A percentile compares a stretch with the other conserved stretches of the same genome.
phyloP scores from a whole-genome alignment of 805 yeast genomes.

The Candida dajiaensis region DNA sequence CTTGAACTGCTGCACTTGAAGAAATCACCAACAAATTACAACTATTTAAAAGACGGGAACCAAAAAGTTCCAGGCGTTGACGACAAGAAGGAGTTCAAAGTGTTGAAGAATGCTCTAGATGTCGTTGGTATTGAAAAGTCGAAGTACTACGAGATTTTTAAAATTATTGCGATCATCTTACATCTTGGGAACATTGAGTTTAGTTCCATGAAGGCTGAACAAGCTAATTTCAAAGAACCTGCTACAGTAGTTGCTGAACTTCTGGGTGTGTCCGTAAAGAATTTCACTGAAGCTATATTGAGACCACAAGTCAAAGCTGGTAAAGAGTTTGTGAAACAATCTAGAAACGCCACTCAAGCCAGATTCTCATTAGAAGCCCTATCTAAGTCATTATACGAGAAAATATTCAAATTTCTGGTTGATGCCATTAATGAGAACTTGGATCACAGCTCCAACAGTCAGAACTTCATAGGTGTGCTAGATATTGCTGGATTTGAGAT shows the following conservation, averaged over 20 bases:
- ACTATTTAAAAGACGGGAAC: slow-evolving; percentile 53
- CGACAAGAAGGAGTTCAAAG: slow-evolving; percentile 63
- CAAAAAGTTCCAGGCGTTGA: slow-evolving; percentile 64
- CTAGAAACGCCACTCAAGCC: slow-evolving; percentile 75
- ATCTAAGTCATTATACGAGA: slow-evolving; percentile 82
- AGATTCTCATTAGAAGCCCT: slow-evolving; percentile 79
- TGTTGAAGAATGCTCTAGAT: slow-evolving; percentile 59
- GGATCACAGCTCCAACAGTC: slow-evolving; percentile 35
- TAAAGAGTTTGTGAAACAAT: slow-evolving; percentile 73
- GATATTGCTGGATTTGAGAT: slow-evolving; percentile 99
- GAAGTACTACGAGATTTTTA: slow-evolving; percentile 55
- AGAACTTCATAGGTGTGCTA: slow-evolving; percentile 81
- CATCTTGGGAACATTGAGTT: slow-evolving; percentile 85
- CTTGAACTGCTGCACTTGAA: slow-evolving; percentile 41
- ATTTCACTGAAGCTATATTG: slow-evolving; percentile 54
- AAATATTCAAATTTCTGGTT: slow-evolving; percentile 73
- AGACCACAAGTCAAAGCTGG: slow-evolving; percentile 91
- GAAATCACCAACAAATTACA: slow-evolving; percentile 34
- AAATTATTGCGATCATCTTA: slow-evolving; percentile 66
- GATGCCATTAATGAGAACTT: slow-evolving; percentile 67
- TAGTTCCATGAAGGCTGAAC: slow-evolving; percentile 60
- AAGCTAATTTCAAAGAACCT: slow-evolving; percentile 58
- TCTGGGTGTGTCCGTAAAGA: slow-evolving; percentile 54
- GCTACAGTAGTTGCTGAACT: slow-evolving; percentile 49
- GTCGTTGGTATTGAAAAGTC: slow-evolving; percentile 61